Percentiles rank a stretch among this genome's conserved stretches.
Conservation (phyloP, 441 rosid species). For the Erodium texanum region DNA sequence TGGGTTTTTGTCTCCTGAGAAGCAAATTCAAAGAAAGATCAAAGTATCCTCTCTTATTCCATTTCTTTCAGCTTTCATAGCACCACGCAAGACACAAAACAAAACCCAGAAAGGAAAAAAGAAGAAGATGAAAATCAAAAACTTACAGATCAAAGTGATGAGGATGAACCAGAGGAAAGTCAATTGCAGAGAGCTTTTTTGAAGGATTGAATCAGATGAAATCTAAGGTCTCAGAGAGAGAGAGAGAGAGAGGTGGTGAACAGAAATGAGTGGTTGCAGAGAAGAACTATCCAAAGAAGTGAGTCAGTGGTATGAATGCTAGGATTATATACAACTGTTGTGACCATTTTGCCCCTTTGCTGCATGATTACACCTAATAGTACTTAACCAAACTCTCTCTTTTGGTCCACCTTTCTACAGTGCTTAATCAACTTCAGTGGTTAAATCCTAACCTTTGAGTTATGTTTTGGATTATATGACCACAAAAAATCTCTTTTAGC, state of each 20-base stretch:
- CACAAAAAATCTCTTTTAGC: too few species aligned
- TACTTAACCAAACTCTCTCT: background rate
- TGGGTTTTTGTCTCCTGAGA: background rate
- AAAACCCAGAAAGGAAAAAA: background rate
- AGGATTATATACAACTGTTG: constrained; percentile 31
- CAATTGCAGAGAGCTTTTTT: background rate
- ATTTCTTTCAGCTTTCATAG: background rate
- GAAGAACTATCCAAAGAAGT: background rate
- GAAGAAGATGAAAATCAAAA: background rate
- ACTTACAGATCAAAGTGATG: background rate
- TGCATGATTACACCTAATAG: background rate
- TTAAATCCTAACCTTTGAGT: background rate
- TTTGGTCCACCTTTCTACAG: background rate
- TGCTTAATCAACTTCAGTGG: background rate
- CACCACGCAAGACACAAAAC: background rate
- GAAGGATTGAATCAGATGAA: background rate
- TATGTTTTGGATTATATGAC: too few species aligned
- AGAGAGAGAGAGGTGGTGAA: too few species aligned
- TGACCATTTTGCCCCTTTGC: constrained; percentile 39
- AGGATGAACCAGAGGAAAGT: background rate
- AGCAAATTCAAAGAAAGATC: background rate
- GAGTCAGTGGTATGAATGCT: constrained; percentile 10
- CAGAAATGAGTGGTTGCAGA: constrained; percentile 4
- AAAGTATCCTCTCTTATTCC: background rate
- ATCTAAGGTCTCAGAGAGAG: background rate